These are phyloP conservation scores for Fusarium drepaniforme DNA, from an alignment of 2,329 filamentous ascomycete species.

Conservation along the genomic window DNA sequence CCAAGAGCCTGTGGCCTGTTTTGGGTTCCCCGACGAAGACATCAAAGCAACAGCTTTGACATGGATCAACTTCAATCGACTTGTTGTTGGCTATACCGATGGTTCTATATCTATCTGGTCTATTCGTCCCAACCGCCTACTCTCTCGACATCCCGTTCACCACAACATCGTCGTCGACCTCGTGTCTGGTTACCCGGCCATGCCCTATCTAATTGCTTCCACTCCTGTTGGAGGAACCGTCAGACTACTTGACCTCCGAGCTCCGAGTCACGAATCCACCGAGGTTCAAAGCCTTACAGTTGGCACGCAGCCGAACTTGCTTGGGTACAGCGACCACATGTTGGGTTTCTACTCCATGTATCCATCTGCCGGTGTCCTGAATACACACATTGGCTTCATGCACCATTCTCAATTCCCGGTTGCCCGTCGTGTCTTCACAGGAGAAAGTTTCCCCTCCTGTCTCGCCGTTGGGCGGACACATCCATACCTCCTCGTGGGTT, in stretches of 20 bases:
- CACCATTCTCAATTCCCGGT: constrained; percentile 66
- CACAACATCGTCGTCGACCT: constrained; percentile 67
- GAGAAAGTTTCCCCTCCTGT: constrained; percentile 63
- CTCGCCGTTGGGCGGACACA: constrained; percentile 64
- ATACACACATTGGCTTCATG: constrained; percentile 65
- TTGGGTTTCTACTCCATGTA: constrained; percentile 66
- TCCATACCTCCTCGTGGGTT: constrained; percentile 66
- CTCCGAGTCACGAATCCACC: constrained; percentile 65
- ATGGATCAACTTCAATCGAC: constrained; percentile 67
- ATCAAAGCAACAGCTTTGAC: constrained; percentile 65
- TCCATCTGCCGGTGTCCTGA: constrained; percentile 65
- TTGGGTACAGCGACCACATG: constrained; percentile 68
- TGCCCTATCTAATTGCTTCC: constrained; percentile 67
- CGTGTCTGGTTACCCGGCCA: constrained; percentile 66
- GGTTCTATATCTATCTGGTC: constrained; percentile 70
- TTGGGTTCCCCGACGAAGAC: constrained; percentile 61
- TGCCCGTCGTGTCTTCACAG: constrained; percentile 63
- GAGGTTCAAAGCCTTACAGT: constrained; percentile 65
- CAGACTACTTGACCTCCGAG: constrained; percentile 65
- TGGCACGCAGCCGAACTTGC: constrained; percentile 64
- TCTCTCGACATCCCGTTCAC: constrained; percentile 67
- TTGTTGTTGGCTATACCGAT: constrained; percentile 68
- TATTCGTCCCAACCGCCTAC: constrained; percentile 59
- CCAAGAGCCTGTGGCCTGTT: constrained; percentile 56
- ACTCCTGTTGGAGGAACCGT: constrained; percentile 66